Evolutionary conservation across 352 stramenopile species (phyloP).

Genomic region (Poterioochromonas sp.): DNA sequence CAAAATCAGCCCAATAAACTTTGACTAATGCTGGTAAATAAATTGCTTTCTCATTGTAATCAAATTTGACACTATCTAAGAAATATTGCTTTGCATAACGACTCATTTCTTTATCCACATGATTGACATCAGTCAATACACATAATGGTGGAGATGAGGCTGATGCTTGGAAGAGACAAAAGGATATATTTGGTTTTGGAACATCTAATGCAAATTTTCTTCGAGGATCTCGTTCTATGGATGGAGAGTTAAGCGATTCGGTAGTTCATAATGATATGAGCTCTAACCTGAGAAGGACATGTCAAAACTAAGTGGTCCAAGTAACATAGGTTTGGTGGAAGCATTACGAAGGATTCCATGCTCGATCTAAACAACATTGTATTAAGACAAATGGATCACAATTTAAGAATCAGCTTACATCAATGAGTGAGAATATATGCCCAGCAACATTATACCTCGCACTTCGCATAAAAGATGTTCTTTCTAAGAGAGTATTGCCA

Average conservation of each 20-base stretch:
- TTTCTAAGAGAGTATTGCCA: neutral
- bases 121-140: neutral
- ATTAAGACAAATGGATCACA: neutral
- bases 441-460: slow-evolving; percentile 22
- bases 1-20: slow-evolving; percentile 31
- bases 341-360: slow-evolving; percentile 26
- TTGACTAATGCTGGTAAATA: neutral
- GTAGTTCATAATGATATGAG: neutral
- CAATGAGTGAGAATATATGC: slow-evolving; percentile 8
- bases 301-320: slow-evolving; percentile 7
- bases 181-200: slow-evolving; percentile 24
- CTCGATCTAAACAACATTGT: slow-evolving; percentile 13
- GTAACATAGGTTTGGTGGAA: slow-evolving; percentile 16
- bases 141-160: neutral
- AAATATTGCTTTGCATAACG: slow-evolving; percentile 1
- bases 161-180: slow-evolving; percentile 2
- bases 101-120: slow-evolving; percentile 25
- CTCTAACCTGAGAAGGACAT: slow-evolving; percentile 3
- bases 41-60: neutral
- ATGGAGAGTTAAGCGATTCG: neutral
- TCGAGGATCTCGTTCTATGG: slow-evolving; percentile 21
- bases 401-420: slow-evolving; percentile 20
- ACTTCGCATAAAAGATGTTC: neutral
- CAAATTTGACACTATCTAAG: slow-evolving; percentile 2
- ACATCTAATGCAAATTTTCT: slow-evolving; percentile 25